Base-by-base conservation (phyloP, 2,329 filamentous ascomycete genomes). In the Bisporella sp. region DNA sequence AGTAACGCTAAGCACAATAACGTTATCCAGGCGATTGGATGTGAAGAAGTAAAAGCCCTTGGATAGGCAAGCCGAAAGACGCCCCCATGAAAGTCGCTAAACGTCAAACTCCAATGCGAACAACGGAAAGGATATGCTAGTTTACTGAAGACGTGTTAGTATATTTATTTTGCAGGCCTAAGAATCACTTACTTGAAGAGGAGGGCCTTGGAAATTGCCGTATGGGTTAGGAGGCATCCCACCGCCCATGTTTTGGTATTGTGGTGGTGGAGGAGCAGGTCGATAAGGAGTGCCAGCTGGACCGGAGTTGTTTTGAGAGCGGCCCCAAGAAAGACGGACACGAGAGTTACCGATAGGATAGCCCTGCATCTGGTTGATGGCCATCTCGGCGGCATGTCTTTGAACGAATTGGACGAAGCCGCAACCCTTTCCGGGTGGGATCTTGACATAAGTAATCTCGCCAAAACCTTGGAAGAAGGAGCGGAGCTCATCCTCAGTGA, bases 281-380 rank as follows among this genome's bases (percentile, higher is more conserved):
- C 93, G 87, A 74, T 99, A 97, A 52, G 93, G 93, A 60, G 93
- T 97, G 59, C 93, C 93, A 54, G 95, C 93, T 48, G 84, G 84
- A 51, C 93, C 93, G 55, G 92, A 97, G 78, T 99, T 99, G 82
- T 97, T 99, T 78, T 99, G 93, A 49, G 88, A 95, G 58, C 93
- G 88, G 57, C 93, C 93, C 93, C 93, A 99, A 69, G 89, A 96
- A 60, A 99, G 81, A 64, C 93, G 90, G 53, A 99, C 93, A 59
- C 93, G 90, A 44, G 92, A 97, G 78, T 99, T 99, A 50, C 93
- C 93, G 64, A 99, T 99, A 29, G 93, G 93, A 69, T 99, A 99
- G 54, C 93, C 93, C 73, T 99, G 93, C 93, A 99, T 99, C 74
- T 99, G 93, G 75, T 99, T 99, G 80, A 99, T 99, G 61, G 93